These are phyloP conservation scores for Xylaria flabelliformis DNA, from an alignment of 495 filamentous ascomycete species.

Conservation along the genomic window DNA sequence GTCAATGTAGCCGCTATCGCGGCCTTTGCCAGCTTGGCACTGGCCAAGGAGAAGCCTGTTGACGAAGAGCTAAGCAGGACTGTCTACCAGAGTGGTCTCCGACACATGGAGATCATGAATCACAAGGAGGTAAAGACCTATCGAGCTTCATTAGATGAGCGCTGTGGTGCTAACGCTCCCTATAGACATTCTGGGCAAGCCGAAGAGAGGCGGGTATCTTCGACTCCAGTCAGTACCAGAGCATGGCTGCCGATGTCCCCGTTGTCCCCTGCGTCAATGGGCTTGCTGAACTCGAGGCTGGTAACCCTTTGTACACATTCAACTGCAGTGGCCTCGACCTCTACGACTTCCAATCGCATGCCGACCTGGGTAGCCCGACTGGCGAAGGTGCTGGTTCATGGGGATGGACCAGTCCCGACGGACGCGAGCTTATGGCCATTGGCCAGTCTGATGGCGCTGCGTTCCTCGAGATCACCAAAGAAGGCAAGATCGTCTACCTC, in stretches of 20 bases:
- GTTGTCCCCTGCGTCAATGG: slow-evolving; percentile 55
- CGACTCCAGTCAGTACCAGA: slow-evolving; percentile 47
- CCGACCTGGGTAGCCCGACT: slow-evolving; percentile 52
- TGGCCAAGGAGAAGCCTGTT: slow-evolving; percentile 44
- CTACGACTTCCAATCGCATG: slow-evolving; percentile 60
- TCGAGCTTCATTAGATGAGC: slow-evolving; percentile 1
- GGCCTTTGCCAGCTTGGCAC: slow-evolving; percentile 40
- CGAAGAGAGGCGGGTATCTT: slow-evolving; percentile 45
- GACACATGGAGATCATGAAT: slow-evolving; percentile 55
- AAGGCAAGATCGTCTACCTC: slow-evolving; percentile 61
- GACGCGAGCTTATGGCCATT: slow-evolving; percentile 64
- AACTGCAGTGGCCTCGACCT: slow-evolving; percentile 62
- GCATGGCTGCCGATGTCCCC: slow-evolving; percentile 35
- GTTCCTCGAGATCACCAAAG: slow-evolving; percentile 59
- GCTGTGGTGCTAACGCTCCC: slow-evolving; percentile 23
- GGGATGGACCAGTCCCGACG: slow-evolving; percentile 64
- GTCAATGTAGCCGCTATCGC: slow-evolving; percentile 42
- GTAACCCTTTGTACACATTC: slow-evolving; percentile 56
- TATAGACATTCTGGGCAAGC: slow-evolving; percentile 44
- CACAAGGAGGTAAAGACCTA: slow-evolving; percentile 45
- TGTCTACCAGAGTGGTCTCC: slow-evolving; percentile 53
- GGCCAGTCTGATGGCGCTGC: slow-evolving; percentile 64
- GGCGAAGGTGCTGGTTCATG: slow-evolving; percentile 52
- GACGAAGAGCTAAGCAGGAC: slow-evolving; percentile 43
- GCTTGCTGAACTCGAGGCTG: slow-evolving; percentile 47